Base-by-base conservation (phyloP, 441 rosid species). In the Mallotus japonicus region DNA sequence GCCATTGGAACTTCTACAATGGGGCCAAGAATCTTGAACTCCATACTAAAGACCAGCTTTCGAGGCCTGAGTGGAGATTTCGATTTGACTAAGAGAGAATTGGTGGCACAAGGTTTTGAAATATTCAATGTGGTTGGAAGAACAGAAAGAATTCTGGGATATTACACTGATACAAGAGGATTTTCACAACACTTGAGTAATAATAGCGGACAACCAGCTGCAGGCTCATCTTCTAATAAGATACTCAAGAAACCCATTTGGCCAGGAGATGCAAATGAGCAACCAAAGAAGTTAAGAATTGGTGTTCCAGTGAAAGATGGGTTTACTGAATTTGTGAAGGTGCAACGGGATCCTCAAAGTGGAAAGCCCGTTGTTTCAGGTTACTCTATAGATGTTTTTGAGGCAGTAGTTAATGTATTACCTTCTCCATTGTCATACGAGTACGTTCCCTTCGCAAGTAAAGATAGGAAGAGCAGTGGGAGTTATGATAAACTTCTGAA, bases 371-470 rank as follows among this genome's bases (percentile, higher is more conserved):
- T 1, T 10, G 80, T 68, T 5, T 32, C 63, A 47, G 88, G 88
- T 5, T 86, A 76, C 76, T 77, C 79, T 54, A 37, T 65, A 13
- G 89, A 83, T 8, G 82, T 86, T 73, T 82, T 87, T 59, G 17
- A 46, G 24, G 80, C 83, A 7, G 84, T 70, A 34, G 9, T 81
- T 22, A 11, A 62, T 0, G 34, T 19, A 51, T 71, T 80, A 44
- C 81, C 71, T 15, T 78, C 71, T 44, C 69, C 75, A 8, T 69
- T 84, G 50, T 8, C 60, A 4, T 69, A 73, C 22, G 76, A 85
- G 16, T 84, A 77, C 69, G 32, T 77, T 74, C 84, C 87, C 4
- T 32, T 32, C 37, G 37, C 37, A 32, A 32, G 4, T 32, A 32
- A 32, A 32, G 37, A 1, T 9, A 22, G 6, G 44, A 6, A 13